Evolutionary conservation across 2,329 filamentous ascomycete species (phyloP), one percentile per base, ranked within the genome.

Genomic region (Ophiosphaerella narmari): DNA sequence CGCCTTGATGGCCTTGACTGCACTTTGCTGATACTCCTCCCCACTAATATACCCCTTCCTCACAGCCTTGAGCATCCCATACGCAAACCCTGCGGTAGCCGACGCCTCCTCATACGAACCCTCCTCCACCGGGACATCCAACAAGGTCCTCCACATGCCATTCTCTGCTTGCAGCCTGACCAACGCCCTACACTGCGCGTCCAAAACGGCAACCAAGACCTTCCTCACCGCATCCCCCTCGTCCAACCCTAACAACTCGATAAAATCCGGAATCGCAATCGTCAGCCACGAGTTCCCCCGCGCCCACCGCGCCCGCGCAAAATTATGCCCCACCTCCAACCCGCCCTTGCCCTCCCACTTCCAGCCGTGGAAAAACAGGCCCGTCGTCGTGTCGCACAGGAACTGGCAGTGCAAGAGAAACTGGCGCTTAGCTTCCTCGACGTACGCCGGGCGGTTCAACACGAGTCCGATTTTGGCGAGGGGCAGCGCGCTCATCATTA

Each of bases 401-500:
- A 91, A 92, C 67, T 91, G 86, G 60, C 91, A 83, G 62, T 92
- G 89, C 12, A 91, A 74, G 37, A 92, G 77, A 66, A 91, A 91
- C 71, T 92, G 89, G 7, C 82, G 78, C 75, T 90, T 90, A 9
- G 88, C 89, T 73, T 93, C 89, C 36, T 85, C 86, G 23, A 92
- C 78, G 67, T 93, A 93, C 58, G 88, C 82, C 0, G 87, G 86
- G 1, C 88, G 78, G 53, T 82, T 78, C 2, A 93, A 80, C 4
- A 91, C 77, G 48, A 86, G 80, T 1, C 89, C 89, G 53, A 91
- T 91, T 76, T 92, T 92, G 14, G 88, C 88, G 14, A 92, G 78
- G 1, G 89, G 89, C 73, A 92, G 76, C 5, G 91, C 89, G 0
- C 88, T 91, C 89, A 93, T 93, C 89, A 93, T 92, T 38, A 93